Evolutionary conservation across 2,329 filamentous ascomycete species (phyloP), one percentile per base, ranked within the genome.

Genomic region (Aspergillus aculeatus): DNA sequence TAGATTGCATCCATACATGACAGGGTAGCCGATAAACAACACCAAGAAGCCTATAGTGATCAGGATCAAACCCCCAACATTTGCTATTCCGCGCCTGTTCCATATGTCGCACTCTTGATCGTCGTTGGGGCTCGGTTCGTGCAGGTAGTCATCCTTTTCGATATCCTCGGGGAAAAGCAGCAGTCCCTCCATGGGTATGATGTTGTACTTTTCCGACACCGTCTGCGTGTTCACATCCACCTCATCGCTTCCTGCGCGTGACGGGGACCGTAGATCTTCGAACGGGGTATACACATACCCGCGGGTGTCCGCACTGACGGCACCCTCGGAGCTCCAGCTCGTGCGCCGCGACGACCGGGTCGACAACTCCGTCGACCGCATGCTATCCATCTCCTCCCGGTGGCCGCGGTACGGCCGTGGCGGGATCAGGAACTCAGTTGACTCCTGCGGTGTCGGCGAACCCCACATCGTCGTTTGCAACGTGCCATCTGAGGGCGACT

Each of bases 121-220:
- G 50, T 89, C 87, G 55, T 83, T 82, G 1, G 86, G 84, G 67
- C 88, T 86, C 0, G 88, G 88, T 66, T 90, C 89, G 70, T 91
- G 88, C 62, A 91, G 69, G 64, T 84, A 88, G 69, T 91, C 88
- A 69, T 91, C 88, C 68, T 89, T 89, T 71, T 91, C 88, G 23
- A 89, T 84, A 69, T 90, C 88, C 71, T 90, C 86, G 0, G 88
- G 88, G 66, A 87, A 90, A 21, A 90, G 75, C 47, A 91, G 71
- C 55, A 90, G 75, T 5, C 86, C 86, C 14, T 86, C 84, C 2
- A 86, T 87, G 0, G 88, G 87, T 71, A 85, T 80, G 56, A 91
- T 90, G 69, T 89, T 89, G 73, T 88, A 90, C 73, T 90, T 90
- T 69, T 89, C 86, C 16, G 86, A 86, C 3, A 90, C 88, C 1